Conservation (phyloP, 371 early-diverging fungal genomes). For the Scutellospora calospora region DNA sequence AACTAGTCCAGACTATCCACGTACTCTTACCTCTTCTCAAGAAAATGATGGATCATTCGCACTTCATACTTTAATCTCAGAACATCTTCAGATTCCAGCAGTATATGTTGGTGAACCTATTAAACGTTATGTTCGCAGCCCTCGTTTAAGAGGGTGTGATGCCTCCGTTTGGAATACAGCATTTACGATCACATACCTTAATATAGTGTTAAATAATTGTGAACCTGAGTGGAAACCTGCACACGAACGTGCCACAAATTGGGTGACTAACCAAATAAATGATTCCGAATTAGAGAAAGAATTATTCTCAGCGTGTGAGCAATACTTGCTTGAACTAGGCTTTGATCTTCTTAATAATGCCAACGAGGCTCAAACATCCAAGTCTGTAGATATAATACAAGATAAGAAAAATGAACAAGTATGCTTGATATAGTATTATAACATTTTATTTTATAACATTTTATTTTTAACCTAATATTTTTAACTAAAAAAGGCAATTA, state of each 20-base stretch:
- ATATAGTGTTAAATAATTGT: not conserved
- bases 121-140: not conserved
- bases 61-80: not conserved
- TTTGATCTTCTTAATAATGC: not conserved
- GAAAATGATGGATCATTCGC: not conserved
- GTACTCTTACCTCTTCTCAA: not conserved
- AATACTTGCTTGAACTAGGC: not conserved
- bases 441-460: too few relatives aligned
- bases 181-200: not conserved
- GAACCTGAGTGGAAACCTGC: not conserved
- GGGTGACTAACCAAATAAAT: not conserved
- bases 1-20: not conserved
- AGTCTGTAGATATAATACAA: too few relatives aligned
- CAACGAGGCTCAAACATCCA: too few relatives aligned
- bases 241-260: not conserved
- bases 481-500: too few relatives aligned
- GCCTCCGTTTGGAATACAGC: not conserved
- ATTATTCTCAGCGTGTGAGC: not conserved
- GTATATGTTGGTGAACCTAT: not conserved
- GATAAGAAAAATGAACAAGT: too few relatives aligned
- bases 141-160: not conserved
- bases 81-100: constrained; percentile 9
- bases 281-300: not conserved
- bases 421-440: too few relatives aligned
- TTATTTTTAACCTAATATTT: too few relatives aligned